Evolutionary conservation across 805 yeast species (phyloP).

Genomic region (Saturnispora saitoi): DNA sequence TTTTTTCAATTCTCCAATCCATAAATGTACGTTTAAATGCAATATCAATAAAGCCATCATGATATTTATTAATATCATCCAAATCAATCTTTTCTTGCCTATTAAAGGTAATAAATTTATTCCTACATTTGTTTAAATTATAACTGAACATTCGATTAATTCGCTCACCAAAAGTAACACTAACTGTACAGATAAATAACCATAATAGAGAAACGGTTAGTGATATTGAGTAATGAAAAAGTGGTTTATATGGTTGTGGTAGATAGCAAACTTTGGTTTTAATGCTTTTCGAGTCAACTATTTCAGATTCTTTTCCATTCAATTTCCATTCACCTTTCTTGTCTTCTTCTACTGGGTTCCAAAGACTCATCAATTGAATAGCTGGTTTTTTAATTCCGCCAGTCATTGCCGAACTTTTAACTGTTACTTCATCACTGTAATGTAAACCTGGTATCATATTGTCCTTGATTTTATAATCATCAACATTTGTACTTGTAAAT

Average conservation of each 20-base stretch:
- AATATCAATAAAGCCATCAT: background rate
- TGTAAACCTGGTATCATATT: constrained; percentile 15
- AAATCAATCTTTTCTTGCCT: constrained; percentile 5
- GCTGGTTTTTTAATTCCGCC: constrained; percentile 87
- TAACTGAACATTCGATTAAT: constrained; percentile 4
- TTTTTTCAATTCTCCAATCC: constrained; percentile 20
- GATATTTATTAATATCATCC: constrained; percentile 7
- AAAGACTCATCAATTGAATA: constrained; percentile 67
- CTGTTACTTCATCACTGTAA: constrained; percentile 66
- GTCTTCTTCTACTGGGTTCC: constrained; percentile 21
- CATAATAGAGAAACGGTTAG: constrained; percentile 13
- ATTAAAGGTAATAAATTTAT: background rate
- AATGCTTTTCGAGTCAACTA: constrained; percentile 23
- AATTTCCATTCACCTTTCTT: constrained; percentile 1
- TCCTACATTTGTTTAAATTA: background rate
- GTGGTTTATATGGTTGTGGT: constrained; percentile 22
- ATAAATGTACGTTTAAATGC: constrained; percentile 6
- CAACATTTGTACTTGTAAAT: constrained; percentile 11
- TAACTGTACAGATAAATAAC: constrained; percentile 17
- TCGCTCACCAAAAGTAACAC: constrained; percentile 8
- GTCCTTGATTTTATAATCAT: constrained; percentile 8
- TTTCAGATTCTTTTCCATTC: constrained; percentile 14
- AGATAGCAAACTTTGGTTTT: constrained; percentile 24
- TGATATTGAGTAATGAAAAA: constrained; percentile 16
- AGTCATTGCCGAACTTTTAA: constrained; percentile 87